Evolutionary conservation across 2,329 filamentous ascomycete genomes (phyloP), one percentile per base, ranked within the genome.

Genomic region (Paraconiothyrium brasiliense): DNA sequence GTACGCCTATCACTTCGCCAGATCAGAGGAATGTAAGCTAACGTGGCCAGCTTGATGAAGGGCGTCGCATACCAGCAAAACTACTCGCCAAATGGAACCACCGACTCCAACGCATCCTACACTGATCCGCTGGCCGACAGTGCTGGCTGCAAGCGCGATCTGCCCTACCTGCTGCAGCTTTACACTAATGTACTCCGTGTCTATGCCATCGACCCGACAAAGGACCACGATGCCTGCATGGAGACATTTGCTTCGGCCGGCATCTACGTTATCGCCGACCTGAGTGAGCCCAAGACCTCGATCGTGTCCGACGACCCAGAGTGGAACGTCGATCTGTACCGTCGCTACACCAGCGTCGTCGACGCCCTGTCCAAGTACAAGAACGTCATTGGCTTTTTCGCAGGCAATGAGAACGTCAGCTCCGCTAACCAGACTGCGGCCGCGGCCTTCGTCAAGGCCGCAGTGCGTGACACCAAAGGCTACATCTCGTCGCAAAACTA

Each of bases 341-440:
- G 84, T 35, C 92, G 93, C 65, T 99, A 98, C 85, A 92, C 89
- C 50, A 80, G 82, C 30, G 95, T 99, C 60, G 83, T 99, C 61
- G 94, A 98, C 77, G 84, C 87, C 64, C 84, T 99, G 70, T 84
- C 85, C 68, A 85, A 92, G 76, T 98, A 97, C 86, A 87, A 88
- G 79, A 99, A 99, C 81, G 89, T 93, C 58, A 89, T 99, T 67
- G 95, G 95, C 70, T 99, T 98, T 89, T 98, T 99, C 79, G 94
- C 94, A 69, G 95, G 95, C 75, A 99, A 99, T 81, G 95, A 99
- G 83, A 95, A 99, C 68, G 90, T 93, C 73, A 96, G 97, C 84
- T 86, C 89, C 68, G 84, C 85, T 69, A 94, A 90, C 85, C 97
- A 97, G 86, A 98, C 94, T 44, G 83, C 87, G 61, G 92, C 94